Base-by-base conservation (phyloP, 2,329 filamentous ascomycete species). In the Sporothrix pallida region DNA sequence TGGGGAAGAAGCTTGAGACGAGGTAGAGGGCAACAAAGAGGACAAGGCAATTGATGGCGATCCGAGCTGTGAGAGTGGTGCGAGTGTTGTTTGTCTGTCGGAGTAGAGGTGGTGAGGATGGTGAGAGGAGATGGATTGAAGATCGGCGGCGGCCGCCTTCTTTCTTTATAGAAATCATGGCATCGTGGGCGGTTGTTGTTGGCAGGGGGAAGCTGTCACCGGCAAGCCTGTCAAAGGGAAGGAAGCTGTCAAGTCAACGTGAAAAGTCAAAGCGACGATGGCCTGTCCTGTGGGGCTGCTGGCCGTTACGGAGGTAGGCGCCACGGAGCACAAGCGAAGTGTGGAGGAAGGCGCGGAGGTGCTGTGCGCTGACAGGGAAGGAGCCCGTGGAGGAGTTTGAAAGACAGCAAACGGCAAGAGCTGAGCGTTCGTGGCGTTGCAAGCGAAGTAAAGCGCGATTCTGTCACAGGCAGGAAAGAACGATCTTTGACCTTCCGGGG, bases 161-260 rank as follows among this genome's bases (percentile, higher is more conserved):
- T 12, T 52, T 13, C 67, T 69, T 69, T 69, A 69, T 69, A 69
- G 67, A 54, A 42, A 15, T 56, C 67, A 56, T 69, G 48, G 48
- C 67, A 69, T 69, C 48, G 26, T 54, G 48, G 26, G 48, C 13
- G 6, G 26, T 23, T 54, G 67, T 13, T n/a, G 67, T 69, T 54
- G 67, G 46, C 48, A 37, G 26, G 26, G 65, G 60, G 20, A 67
- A 26, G 42, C 54, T 31, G 60, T 46, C 37, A 20, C 31, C 7
- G 31, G 4, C 31, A 37, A 37, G 7, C 7, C 17, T 56, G 20
- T 13, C 20, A 56, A 26, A 26, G 48, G 31, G 31, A 37, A 37
- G 31, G 31, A 37, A 37, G 31, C 31, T 37, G 31, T 37, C 31
- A 37, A 37, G 31, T 7, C 31, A 37, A 37, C 31, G 31, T 37